phyloP scores from a whole-genome alignment of 1,139 yeast species.

The Meyerozyma carpophila region DNA sequence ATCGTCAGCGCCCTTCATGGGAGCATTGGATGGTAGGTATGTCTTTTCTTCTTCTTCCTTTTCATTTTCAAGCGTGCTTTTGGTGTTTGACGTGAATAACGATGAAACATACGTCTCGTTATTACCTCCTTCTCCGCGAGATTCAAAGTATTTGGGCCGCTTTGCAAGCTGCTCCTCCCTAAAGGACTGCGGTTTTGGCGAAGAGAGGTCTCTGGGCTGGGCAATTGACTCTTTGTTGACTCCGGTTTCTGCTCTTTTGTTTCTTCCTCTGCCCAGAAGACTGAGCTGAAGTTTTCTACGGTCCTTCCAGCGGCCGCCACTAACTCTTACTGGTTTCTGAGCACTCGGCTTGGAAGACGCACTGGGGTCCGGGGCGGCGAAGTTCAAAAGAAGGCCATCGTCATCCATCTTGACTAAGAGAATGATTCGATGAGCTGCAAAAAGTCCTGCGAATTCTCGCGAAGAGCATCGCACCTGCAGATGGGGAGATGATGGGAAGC shows the following conservation, averaged over 20 bases:
- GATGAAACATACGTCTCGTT: conserved; percentile 73
- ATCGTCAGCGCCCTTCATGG: conserved; percentile 59
- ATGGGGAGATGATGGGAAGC: neutral
- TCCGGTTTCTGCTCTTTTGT: conserved; percentile 26
- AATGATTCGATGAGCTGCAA: neutral
- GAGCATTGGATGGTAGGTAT: conserved; percentile 76
- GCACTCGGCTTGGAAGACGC: conserved; percentile 8
- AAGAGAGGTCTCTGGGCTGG: conserved; percentile 1
- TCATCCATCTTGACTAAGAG: conserved; percentile 23
- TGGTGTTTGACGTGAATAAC: conserved; percentile 70
- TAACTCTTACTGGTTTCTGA: conserved; percentile 30
- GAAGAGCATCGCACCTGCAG: conserved; percentile 1
- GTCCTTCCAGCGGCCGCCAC: conserved; percentile 80
- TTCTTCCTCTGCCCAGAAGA: conserved; percentile 42
- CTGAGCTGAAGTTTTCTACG: conserved; percentile 55
- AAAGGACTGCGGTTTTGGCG: conserved; percentile 9
- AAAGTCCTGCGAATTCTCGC: neutral
- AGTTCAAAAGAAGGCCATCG: conserved; percentile 65
- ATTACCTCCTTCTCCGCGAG: conserved; percentile 48
- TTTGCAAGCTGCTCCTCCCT: conserved; percentile 14
- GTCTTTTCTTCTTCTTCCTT: conserved; percentile 26
- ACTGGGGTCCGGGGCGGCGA: conserved; percentile 37
- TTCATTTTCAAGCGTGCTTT: conserved; percentile 20
- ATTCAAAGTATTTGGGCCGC: conserved; percentile 30
- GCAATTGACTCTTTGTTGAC: conserved; percentile 18